These are phyloP conservation scores for Penicillium lagena DNA, from an alignment of 495 filamentous ascomycete species.

Conservation along the genomic window DNA sequence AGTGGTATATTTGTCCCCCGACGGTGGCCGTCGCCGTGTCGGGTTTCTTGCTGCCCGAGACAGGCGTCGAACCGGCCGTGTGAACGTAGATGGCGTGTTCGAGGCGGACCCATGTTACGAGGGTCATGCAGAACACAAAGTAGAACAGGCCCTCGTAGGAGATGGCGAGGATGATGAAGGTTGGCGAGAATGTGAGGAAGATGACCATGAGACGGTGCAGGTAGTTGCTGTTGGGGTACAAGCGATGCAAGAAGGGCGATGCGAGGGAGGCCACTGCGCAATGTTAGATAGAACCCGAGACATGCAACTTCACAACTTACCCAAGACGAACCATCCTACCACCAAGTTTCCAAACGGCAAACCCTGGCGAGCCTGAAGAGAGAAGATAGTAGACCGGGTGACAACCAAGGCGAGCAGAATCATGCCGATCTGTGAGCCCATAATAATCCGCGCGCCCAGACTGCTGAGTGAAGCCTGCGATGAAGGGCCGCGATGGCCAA, in stretches of 20 bases:
- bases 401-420: slow-evolving; percentile 77
- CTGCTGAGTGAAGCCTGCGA: slow-evolving; percentile 22
- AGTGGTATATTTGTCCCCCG: slow-evolving; percentile 37
- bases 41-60: slow-evolving; percentile 15
- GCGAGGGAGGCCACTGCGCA: slow-evolving; percentile 62
- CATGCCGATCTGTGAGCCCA: slow-evolving; percentile 68
- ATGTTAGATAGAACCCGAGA: slow-evolving; percentile 3
- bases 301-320: slow-evolving; percentile 39
- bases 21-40: slow-evolving; percentile 20
- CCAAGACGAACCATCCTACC: slow-evolving; percentile 77
- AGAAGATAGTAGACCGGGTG: slow-evolving; percentile 73
- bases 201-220: slow-evolving; percentile 83
- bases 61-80: slow-evolving; percentile 13
- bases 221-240: slow-evolving; percentile 82
- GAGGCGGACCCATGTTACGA: slow-evolving; percentile 84
- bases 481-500: slow-evolving; percentile 19
- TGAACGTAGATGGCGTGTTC: slow-evolving; percentile 73
- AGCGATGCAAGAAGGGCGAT: slow-evolving; percentile 72
- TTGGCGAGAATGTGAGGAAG: slow-evolving; percentile 89
- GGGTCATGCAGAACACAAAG: slow-evolving; percentile 73
- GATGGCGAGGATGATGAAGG: slow-evolving; percentile 94
- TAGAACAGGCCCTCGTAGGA: slow-evolving; percentile 98
- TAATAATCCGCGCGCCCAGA: slow-evolving; percentile 45
- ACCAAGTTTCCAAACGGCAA: slow-evolving; percentile 87
- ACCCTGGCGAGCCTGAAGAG: slow-evolving; percentile 78